These are phyloP conservation scores for Gentiana straminea DNA, from an alignment of 257 asterid genomes.

Conservation along the genomic window DNA sequence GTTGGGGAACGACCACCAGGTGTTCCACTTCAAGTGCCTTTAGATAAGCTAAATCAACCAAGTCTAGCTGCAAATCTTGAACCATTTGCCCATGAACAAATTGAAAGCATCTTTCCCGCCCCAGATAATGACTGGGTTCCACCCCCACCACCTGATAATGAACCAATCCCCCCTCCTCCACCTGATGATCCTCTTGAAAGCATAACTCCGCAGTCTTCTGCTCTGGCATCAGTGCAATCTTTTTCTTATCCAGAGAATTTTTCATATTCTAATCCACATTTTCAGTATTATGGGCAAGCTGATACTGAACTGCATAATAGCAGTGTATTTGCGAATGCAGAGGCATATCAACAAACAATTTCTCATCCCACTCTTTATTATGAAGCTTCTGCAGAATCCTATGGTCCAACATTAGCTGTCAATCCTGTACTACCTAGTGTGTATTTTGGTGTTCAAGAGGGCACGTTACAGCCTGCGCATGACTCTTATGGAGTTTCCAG, in stretches of 20 bases:
- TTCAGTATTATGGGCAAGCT: conserved; percentile 53
- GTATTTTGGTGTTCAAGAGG: conserved; percentile 55
- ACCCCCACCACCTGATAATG: conserved; percentile 83
- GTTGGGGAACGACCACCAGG: conserved; percentile 16
- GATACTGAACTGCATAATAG: conserved; percentile 28
- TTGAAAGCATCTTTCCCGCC: conserved; percentile 26
- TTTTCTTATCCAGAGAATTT: conserved; percentile 46
- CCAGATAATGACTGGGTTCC: conserved; percentile 70
- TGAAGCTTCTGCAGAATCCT: conserved; percentile 40
- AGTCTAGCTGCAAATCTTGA: conserved; percentile 19
- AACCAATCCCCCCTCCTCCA: conserved; percentile 90
- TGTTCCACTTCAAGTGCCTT: conserved; percentile 22
- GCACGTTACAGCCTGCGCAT: conserved; percentile 25
- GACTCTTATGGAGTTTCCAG: conserved; percentile 30
- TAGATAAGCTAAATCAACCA: conserved; percentile 20
- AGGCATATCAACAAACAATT: conserved; percentile 39
- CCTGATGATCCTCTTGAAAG: conserved; percentile 76
- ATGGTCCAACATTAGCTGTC: conserved; percentile 38
- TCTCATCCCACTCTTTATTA: conserved; percentile 53
- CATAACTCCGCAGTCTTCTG: conserved; percentile 35
- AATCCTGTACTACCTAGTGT: conserved; percentile 44
- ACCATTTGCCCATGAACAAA: conserved; percentile 15
- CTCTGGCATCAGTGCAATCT: conserved; percentile 35
- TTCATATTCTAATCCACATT: conserved; percentile 44
- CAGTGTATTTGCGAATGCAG: conserved; percentile 36